Evolutionary conservation across 2,329 filamentous ascomycete genomes (phyloP).

Genomic region (Herpotrichia juniperi): DNA sequence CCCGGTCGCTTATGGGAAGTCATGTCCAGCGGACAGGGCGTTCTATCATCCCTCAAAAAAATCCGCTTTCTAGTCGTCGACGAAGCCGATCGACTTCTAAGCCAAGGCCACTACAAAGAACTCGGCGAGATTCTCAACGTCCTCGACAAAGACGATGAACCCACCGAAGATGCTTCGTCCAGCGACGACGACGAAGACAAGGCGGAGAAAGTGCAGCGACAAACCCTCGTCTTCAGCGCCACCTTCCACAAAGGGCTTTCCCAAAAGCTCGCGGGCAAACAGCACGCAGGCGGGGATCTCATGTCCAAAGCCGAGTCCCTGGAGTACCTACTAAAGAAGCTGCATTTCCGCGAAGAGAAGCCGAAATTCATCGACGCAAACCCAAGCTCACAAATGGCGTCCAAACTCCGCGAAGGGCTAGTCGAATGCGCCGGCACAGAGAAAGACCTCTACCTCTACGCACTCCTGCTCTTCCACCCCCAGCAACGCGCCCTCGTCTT

Average conservation of each 20-base stretch:
- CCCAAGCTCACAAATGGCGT: constrained; percentile 86
- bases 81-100: constrained; percentile 90
- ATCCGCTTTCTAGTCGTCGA: constrained; percentile 88
- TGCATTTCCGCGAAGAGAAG: constrained; percentile 83
- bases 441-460: constrained; percentile 96
- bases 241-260: constrained; percentile 93
- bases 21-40: constrained; percentile 73
- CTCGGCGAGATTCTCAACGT: constrained; percentile 84
- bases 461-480: constrained; percentile 81
- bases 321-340: constrained; percentile 88
- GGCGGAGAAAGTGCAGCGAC: constrained; percentile 57
- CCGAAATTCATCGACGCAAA: constrained; percentile 94
- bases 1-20: constrained; percentile 96
- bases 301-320: constrained; percentile 80
- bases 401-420: constrained; percentile 83
- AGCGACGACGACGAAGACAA: constrained; percentile 9
- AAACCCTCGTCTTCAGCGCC: constrained; percentile 95
- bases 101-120: constrained; percentile 94
- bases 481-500: constrained; percentile 86
- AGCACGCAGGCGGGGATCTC: constrained; percentile 69
- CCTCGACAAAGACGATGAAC: constrained; percentile 69
- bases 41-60: constrained; percentile 72
- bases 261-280: constrained; percentile 77
- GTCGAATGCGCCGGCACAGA: constrained; percentile 93
- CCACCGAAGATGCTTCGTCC: constrained; percentile 49